Evolutionary conservation across 352 stramenopile genomes (phyloP).

Genomic region (Globisporangium splendens): DNA sequence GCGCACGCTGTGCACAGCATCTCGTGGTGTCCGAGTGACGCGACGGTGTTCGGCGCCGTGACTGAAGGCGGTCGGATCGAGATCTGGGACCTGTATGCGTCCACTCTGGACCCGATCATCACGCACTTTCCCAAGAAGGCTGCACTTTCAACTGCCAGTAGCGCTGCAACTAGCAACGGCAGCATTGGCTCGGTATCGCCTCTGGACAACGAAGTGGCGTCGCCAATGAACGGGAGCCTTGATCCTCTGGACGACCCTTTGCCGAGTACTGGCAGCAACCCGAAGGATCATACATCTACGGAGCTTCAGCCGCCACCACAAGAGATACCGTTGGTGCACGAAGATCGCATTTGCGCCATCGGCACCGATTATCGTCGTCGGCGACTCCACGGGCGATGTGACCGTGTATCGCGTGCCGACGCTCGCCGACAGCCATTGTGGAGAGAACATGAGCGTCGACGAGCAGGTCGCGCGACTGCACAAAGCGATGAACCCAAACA

Average conservation of each 20-base stretch:
- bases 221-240: not conserved
- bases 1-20: constrained; percentile 80
- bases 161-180: not conserved
- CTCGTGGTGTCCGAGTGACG: constrained; percentile 81
- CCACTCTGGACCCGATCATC: constrained; percentile 81
- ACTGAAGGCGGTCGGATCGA: constrained; percentile 89
- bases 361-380: constrained; percentile 70
- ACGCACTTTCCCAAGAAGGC: constrained; percentile 66
- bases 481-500: constrained; percentile 50
- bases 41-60: constrained; percentile 83
- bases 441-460: constrained; percentile 24
- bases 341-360: no score
- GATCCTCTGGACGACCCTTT: constrained; percentile 8
- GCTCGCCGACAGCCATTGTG: constrained; percentile 20
- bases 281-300: not conserved
- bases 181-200: constrained; percentile 12
- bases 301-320: constrained; percentile 14
- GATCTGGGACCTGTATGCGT: constrained; percentile 88
- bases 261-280: not conserved
- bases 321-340: no score
- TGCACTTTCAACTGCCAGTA: constrained; percentile 2
- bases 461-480: constrained; percentile 56
- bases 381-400: constrained; percentile 72
- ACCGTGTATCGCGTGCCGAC: constrained; percentile 67
- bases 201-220: constrained; percentile 1